Evolutionary conservation across 2,329 filamentous ascomycete genomes (phyloP).

Genomic region (Colletotrichum simmondsii): DNA sequence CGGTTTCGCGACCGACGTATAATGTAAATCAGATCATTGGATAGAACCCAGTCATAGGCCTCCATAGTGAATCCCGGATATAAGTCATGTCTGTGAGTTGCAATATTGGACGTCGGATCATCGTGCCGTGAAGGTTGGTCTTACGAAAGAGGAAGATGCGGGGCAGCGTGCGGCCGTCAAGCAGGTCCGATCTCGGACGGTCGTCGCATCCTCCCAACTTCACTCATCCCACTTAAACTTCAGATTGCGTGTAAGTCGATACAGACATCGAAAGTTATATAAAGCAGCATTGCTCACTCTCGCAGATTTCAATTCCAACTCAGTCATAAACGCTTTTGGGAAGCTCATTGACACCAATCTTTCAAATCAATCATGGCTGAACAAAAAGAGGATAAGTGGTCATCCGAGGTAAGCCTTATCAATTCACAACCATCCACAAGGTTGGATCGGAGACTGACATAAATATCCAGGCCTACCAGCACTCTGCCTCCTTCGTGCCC

Average conservation of each 20-base stretch:
- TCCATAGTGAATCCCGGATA: not conserved
- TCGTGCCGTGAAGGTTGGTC: not conserved
- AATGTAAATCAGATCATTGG: slow-evolving; percentile 3
- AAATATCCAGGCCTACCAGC: slow-evolving; percentile 63
- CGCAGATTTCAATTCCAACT: not conserved
- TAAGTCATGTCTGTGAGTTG: too few species aligned
- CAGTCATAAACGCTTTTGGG: not conserved
- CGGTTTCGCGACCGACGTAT: slow-evolving; percentile 1
- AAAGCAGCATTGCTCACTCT: not conserved
- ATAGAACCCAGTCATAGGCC: not conserved
- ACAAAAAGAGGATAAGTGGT: slow-evolving; percentile 50
- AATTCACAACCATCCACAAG: not conserved
- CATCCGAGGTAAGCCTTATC: slow-evolving; percentile 46
- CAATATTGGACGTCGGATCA: not conserved
- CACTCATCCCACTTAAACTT: slow-evolving; percentile 34
- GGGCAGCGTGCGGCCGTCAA: slow-evolving; percentile 2
- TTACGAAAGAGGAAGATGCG: not conserved
- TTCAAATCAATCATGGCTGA: slow-evolving; percentile 35
- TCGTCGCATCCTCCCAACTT: not conserved
- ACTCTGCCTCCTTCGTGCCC: slow-evolving; percentile 72
- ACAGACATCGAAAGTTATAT: not conserved
- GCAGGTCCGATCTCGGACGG: slow-evolving; percentile 35
- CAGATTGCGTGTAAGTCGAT: slow-evolving; percentile 12
- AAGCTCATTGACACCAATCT: not conserved
- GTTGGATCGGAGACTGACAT: slow-evolving; percentile 3